phyloP scores from a whole-genome alignment of 306 rosid species.

The Prinsepia uniflora region DNA sequence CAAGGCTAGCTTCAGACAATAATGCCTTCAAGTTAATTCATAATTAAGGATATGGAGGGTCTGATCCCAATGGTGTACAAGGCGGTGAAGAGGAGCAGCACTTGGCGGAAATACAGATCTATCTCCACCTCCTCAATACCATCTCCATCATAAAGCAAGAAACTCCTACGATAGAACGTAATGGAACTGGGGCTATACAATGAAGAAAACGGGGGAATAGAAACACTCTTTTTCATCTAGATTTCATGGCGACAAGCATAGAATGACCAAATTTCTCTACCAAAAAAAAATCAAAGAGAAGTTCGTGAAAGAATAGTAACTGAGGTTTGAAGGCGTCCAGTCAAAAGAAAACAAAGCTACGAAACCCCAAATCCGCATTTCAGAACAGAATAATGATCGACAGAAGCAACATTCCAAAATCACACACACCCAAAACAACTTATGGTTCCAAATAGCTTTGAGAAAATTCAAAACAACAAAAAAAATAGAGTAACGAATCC shows the following conservation, averaged over 20 bases:
- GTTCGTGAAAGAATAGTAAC: background rate
- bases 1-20: too few relatives aligned
- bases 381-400: constrained; percentile 2
- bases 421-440: constrained; percentile 15
- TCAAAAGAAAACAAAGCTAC: background rate
- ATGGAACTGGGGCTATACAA: background rate
- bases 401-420: background rate
- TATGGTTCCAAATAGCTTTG: constrained; percentile 19
- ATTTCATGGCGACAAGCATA: background rate
- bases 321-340: constrained; percentile 23
- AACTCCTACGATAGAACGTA: background rate
- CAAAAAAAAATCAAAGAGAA: background rate
- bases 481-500: constrained; percentile 18
- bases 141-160: background rate
- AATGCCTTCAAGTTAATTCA: too few relatives aligned
- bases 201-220: background rate
- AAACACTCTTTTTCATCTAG: background rate
- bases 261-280: background rate
- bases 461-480: background rate
- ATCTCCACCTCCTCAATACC: constrained; percentile 21
- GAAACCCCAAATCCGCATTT: constrained; percentile 7
- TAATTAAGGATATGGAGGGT: constrained; percentile 27
- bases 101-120: constrained; percentile 14
- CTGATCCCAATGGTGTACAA: constrained; percentile 36
- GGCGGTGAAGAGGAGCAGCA: constrained; percentile 30